phyloP scores from a whole-genome alignment of 768 basidiomycete genomes.

The Crassisporium funariophilum region DNA sequence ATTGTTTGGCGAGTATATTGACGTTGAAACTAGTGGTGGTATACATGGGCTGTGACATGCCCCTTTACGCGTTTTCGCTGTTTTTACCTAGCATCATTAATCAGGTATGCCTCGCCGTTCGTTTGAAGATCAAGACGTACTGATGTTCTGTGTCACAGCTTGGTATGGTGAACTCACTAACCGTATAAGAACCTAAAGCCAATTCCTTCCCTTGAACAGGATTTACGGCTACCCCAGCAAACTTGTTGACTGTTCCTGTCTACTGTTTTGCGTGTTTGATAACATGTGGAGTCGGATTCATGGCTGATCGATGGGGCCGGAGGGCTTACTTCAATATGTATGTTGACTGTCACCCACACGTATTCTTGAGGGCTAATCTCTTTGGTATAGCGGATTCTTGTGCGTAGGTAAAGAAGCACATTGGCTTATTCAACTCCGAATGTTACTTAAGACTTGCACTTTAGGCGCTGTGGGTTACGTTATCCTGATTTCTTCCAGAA shows the following conservation, averaged over 20 bases:
- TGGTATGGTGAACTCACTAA: conserved; percentile 2
- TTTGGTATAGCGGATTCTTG: conserved; percentile 33
- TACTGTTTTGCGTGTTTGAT: conserved; percentile 69
- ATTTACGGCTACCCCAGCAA: conserved; percentile 70
- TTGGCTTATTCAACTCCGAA: conserved; percentile 23
- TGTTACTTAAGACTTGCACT: conserved; percentile 1
- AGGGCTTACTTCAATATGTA: conserved; percentile 70
- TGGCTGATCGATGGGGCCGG: conserved; percentile 60
- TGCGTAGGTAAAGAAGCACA: conserved; percentile 32
- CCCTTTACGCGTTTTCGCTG: conserved; percentile 75
- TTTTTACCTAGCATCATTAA: conserved; percentile 82
- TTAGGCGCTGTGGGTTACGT: conserved; percentile 66
- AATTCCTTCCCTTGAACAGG: conserved; percentile 32
- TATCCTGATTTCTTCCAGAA: conserved; percentile 65
- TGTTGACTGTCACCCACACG: conserved; percentile 20
- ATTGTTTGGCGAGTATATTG: neutral
- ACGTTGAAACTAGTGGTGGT: conserved; percentile 45
- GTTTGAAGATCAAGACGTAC: conserved; percentile 19
- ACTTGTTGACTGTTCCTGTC: conserved; percentile 77
- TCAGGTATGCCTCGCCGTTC: conserved; percentile 41
- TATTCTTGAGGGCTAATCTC: neutral
- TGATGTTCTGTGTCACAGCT: conserved; percentile 21
- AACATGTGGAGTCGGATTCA: conserved; percentile 65
- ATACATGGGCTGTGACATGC: conserved; percentile 60
- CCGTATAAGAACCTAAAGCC: neutral